Base-by-base conservation (phyloP, 768 basidiomycete species). In the Chlorophyllum brunneum region DNA sequence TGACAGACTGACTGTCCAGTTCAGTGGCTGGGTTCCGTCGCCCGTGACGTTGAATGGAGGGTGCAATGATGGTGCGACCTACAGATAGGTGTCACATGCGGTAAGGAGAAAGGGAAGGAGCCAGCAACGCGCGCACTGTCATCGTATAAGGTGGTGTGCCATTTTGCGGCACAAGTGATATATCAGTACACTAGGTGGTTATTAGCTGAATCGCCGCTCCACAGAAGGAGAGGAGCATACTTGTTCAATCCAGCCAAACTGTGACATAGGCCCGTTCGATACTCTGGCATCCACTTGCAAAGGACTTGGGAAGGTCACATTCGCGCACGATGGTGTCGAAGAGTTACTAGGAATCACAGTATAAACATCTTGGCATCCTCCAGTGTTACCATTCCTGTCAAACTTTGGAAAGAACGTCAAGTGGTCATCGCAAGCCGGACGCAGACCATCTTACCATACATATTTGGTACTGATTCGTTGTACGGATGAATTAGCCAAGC, bases 1-100 rank as follows among this genome's bases (percentile, higher is more conserved):
- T 15, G 77, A 74, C 27, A 76, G 60, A 51, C 66, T 68, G 15
- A 83, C 78, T 1, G 81, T 84, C 82, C 82, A 85, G 48, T 81
- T 82, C 23, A 82, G 70, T 6, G 74, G 56, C 6, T 62, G 67
- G 57, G 59, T 66, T n/a, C 65, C 65, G 5, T 66, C 51, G 1
- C 73, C 73, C 0, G 81, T 80, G 51, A 82, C 74, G 58, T 83
- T 83, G 36, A 72, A 74, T 3, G 82, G 82, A 9, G 83, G 81
- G 56, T 82, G 83, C 1, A 84, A 67, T 5, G 81, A 63, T 16
- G 83, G 82, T 5, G 81, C 80, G 45, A 83, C 63, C 83, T 85
- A 55, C 6, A 22, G 18, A 18, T 7, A 22, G 13, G 15, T n/a
- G 38, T 42, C 20, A 24, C 16, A 34, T n/a, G 24, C n/a, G 34